Percentiles rank a stretch among this genome's conserved stretches.
phyloP scores from a whole-genome alignment of 176 grass and related monocot genomes.

The Eragrostis nindensis region DNA sequence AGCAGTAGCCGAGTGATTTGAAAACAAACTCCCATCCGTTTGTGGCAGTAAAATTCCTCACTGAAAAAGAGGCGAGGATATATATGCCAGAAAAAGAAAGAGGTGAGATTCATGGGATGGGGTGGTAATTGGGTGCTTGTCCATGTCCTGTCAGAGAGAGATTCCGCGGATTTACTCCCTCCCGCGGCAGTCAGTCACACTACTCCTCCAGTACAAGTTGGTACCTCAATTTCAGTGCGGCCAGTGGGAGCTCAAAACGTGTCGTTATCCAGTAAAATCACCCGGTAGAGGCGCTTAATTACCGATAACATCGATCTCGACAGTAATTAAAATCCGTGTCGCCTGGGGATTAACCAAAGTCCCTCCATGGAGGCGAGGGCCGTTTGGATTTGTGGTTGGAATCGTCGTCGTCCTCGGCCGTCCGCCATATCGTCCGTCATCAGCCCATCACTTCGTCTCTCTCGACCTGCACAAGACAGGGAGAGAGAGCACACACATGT shows the following conservation, averaged over 20 bases:
- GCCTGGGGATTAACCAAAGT: constrained; percentile 19
- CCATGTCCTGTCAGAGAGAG: background rate
- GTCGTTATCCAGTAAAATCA: constrained; percentile 4
- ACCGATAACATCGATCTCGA: too few species aligned
- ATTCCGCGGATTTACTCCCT: background rate
- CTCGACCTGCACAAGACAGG: too few species aligned
- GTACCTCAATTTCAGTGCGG: constrained; percentile 34
- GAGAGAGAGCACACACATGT: too few species aligned
- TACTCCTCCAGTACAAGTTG: background rate
- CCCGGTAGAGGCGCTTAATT: background rate
- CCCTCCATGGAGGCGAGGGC: background rate
- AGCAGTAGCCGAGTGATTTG: background rate
- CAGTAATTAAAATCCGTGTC: too few species aligned
- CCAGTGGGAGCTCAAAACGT: constrained; percentile 30
- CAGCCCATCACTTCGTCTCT: background rate
- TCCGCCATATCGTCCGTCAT: constrained; percentile 35
- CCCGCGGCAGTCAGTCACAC: background rate
- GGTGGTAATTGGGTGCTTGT: background rate
- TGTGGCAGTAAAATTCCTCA: background rate
- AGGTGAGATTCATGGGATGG: background rate
- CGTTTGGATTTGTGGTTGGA: constrained; percentile 20
- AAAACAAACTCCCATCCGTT: background rate
- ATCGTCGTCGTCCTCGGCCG: constrained; percentile 17
- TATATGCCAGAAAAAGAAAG: background rate
- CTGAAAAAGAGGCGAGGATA: constrained; percentile 6